These are phyloP conservation scores for Polytrichum formosum DNA, from an alignment of 225 moss, liverwort and hornwort species.

Conservation along the genomic window DNA sequence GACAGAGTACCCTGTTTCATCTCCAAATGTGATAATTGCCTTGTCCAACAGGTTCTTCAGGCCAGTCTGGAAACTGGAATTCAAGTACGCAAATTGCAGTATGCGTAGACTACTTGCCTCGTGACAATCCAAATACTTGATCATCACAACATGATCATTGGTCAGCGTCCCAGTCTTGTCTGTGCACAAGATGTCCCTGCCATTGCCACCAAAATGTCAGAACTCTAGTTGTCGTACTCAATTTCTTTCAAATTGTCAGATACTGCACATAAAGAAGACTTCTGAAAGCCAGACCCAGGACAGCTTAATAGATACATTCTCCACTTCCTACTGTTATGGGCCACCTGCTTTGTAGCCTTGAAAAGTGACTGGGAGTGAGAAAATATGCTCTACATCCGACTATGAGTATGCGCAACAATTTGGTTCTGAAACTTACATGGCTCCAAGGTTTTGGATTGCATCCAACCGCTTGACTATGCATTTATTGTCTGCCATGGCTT, in stretches of 20 bases:
- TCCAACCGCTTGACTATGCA: constrained; percentile 33
- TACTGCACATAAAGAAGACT: no score
- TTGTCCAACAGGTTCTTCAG: constrained; percentile 26
- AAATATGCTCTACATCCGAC: no score
- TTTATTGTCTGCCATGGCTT: constrained; percentile 23
- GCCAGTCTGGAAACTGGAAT: constrained; percentile 29
- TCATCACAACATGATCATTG: constrained; percentile 26
- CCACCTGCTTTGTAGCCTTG: no score
- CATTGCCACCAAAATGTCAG: background rate
- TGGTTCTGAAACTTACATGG: constrained; percentile 13
- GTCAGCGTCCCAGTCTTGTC: constrained; percentile 33
- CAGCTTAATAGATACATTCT: no score
- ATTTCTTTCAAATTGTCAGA: no score
- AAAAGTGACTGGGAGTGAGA: no score
- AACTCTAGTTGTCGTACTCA: no score
- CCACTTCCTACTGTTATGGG: no score
- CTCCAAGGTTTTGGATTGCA: constrained; percentile 31
- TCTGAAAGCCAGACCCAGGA: no score
- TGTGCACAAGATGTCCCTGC: constrained; percentile 34
- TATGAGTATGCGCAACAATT: no score
- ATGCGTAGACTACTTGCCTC: constrained; percentile 20
- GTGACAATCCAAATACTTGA: constrained; percentile 25
- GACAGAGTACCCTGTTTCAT: constrained; percentile 15
- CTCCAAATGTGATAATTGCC: constrained; percentile 25
- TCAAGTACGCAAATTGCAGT: constrained; percentile 25